These are phyloP conservation scores for Ecytonucleospora hepatopenaei DNA, from an alignment of 371 early-diverging fungal species.

Conservation along the genomic window DNA sequence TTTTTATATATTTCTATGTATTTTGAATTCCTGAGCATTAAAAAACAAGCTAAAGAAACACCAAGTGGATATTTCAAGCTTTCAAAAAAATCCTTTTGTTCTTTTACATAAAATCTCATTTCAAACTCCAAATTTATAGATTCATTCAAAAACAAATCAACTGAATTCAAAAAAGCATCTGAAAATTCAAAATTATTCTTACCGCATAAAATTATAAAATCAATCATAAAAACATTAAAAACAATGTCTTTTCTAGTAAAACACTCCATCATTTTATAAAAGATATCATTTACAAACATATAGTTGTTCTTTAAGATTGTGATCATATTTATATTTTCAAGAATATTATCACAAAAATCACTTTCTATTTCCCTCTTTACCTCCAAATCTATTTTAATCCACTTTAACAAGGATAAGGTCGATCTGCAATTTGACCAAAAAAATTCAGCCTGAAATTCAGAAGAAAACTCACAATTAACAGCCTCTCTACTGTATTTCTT, in stretches of 20 bases:
- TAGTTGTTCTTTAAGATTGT: too few species aligned
- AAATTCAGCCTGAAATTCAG: not conserved
- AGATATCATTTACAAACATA: not conserved
- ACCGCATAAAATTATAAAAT: not conserved
- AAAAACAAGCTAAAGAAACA: not conserved
- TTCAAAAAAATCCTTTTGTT: slow-evolving; percentile 2
- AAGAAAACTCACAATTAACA: not conserved
- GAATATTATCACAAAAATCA: not conserved
- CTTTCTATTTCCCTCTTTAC: not conserved
- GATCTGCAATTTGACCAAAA: not conserved
- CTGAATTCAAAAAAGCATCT: not conserved
- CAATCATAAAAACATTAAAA: not conserved
- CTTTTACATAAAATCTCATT: too few species aligned
- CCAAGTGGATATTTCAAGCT: not conserved
- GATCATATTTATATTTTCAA: too few species aligned
- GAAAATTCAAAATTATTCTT: not conserved
- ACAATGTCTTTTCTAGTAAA: not conserved
- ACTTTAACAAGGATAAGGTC: slow-evolving; percentile 2
- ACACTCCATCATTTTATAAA: not conserved
- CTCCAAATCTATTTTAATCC: not conserved
- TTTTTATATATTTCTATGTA: too few species aligned
- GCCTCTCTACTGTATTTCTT: slow-evolving; percentile 5
- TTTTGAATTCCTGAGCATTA: too few species aligned
- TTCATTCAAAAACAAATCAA: not conserved
- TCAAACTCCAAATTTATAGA: too few species aligned